phyloP scores from a whole-genome alignment of 495 filamentous ascomycete genomes.

The Podospora tetraspora region DNA sequence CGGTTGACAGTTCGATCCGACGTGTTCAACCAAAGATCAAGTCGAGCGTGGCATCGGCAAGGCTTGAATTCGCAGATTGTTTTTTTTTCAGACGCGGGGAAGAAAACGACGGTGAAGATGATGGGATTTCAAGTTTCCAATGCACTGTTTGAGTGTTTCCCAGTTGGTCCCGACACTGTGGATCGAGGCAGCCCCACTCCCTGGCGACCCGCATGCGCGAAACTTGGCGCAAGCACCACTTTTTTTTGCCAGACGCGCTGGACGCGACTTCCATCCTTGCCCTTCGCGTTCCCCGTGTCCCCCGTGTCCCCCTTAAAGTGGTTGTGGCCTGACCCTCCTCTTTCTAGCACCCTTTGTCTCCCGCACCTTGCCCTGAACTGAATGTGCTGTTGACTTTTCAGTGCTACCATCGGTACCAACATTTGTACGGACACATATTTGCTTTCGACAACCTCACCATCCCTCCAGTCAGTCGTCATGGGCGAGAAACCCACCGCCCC shows the following conservation, averaged over 20 bases:
- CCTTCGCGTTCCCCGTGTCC: slow-evolving; percentile 7
- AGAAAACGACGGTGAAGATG: not conserved
- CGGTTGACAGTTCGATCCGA: not conserved
- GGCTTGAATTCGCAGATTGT: too few species aligned
- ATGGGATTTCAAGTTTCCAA: not conserved
- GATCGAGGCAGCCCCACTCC: not conserved
- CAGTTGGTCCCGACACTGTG: not conserved
- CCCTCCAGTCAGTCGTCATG: slow-evolving; percentile 15
- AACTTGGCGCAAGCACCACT: not conserved
- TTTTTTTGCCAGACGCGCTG: slow-evolving; percentile 8
- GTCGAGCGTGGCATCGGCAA: not conserved
- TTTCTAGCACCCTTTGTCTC: not conserved
- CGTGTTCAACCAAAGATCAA: not conserved
- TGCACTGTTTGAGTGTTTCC: not conserved
- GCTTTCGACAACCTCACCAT: not conserved
- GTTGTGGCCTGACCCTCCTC: not conserved
- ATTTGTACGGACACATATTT: not conserved
- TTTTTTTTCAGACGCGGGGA: not conserved
- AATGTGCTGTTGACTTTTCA: not conserved
- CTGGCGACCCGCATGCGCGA: not conserved
- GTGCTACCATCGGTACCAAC: not conserved
- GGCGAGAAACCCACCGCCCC: slow-evolving; percentile 24
- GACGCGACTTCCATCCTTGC: slow-evolving; percentile 11
- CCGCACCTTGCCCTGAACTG: too few species aligned
- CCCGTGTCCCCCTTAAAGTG: slow-evolving; percentile 7